Base-by-base conservation (phyloP, 2,329 filamentous ascomycete species). In the Aspergillus ochraceoroseus region DNA sequence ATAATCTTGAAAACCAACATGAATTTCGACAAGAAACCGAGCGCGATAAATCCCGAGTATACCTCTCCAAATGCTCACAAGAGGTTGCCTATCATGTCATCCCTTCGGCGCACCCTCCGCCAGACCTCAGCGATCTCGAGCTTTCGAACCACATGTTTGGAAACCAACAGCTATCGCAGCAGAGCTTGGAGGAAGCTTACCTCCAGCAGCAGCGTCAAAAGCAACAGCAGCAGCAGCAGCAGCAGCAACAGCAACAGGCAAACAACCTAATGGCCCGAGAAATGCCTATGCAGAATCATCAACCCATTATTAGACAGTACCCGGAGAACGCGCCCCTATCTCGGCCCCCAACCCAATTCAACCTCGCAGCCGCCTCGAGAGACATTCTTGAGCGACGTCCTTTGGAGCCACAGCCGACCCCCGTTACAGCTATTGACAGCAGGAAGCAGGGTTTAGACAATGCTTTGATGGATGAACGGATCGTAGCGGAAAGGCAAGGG, bases 1-100 rank as follows among this genome's bases (percentile, higher is more conserved):
- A 50, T n/a, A 63, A 63, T 35, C 54, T 58, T 44, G 60, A 67
- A 19, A 55, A 65, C 55, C 53, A 68, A 45, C 58, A 63, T 46
- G 75, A 78, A 33, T 65, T 71, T 43, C 73, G 76, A 38, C 72
- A 76, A 44, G 78, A 82, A 41, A 67, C 70, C 32, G 71, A 79
- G 49, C 71, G 78, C 37, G 79, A 82, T 47, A 80, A 80, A 57
- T 81, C 78, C 33, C 74, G 75, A 41, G 66, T 74, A 23, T 83
- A 80, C 53, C 70, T 83, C 20, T 76, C 74, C 41, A 82, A 80
- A 62, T 83, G 79, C 56, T 74, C 82, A 34, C 77, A 82, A 51
- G 80, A 84, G 59, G 77, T 84, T 35, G 77, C 79, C 3, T 84
- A 83, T 54, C 75, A 83, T 46, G 71, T 84, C 22, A 77, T 80